Evolutionary conservation across 2,329 filamentous ascomycete species (phyloP), one percentile per base, ranked within the genome.

Genomic region (Moelleriella libera): DNA sequence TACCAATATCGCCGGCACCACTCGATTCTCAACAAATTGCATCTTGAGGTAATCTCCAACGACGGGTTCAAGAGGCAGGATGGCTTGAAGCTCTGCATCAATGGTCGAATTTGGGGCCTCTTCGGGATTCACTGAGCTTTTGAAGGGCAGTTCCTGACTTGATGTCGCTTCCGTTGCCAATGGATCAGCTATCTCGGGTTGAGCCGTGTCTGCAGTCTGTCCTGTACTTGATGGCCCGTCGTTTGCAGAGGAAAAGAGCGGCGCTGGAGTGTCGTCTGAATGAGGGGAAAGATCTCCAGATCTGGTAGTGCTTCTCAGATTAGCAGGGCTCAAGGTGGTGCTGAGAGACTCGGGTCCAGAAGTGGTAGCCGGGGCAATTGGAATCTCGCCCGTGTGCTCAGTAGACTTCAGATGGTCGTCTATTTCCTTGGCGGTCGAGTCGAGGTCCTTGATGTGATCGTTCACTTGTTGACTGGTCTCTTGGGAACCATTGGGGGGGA

Each of bases 21-120:
- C 92, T 54, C 82, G 80, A 64, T 97, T 81, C 63, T 96, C 84
- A 29, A 97, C 89, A 68, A 98, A 97, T 67, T 90, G 88, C 64
- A 92, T 89, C 69, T 98, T 98, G 50, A 98, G 71, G 57, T 83
- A 85, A 63, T 98, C 92, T 46, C 92, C 92, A 9, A 98, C 92
- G 28, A 98, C 88, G 3, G 88, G 85, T 32, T 76, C 73, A 7
- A 55, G 50, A 0, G 54, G 40, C 9, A 54, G 46, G 7, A 42
- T 45, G 8, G 42, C 10, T n/a, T 11, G 50, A 43, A 5, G 50
- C 56, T 5, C 48, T 47, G 29, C 44, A 39, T 11, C 51, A 28
- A 21, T 49, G 55, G 43, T 55, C 56, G 9, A 21, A 21, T 47
- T 39, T 10, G 43, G 7, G 12, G 28, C 11, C 37, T 45, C 28